Conservation (phyloP, 2,329 filamentous ascomycete species). For the Alternaria atra region DNA sequence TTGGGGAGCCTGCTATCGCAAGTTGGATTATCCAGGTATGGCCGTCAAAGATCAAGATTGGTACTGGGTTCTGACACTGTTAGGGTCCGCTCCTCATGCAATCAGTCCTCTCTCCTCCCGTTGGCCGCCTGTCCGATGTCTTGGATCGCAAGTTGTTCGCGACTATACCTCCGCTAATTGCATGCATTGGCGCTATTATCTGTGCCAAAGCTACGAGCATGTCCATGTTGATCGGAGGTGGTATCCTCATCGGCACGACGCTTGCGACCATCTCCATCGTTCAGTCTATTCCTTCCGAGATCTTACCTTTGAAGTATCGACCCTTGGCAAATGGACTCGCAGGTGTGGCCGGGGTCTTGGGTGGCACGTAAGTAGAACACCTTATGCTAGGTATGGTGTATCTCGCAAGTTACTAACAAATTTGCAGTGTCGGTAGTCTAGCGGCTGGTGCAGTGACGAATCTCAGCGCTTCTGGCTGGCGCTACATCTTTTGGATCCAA, state of each 20-base stretch:
- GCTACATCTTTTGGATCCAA: slow-evolving; percentile 68
- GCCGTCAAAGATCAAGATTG: accelerated
- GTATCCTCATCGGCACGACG: slow-evolving; percentile 65
- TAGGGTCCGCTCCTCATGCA: slow-evolving; percentile 67
- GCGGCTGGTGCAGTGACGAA: slow-evolving; percentile 64
- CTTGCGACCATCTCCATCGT: slow-evolving; percentile 65
- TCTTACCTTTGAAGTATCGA: slow-evolving; percentile 66
- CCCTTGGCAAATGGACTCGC: slow-evolving; percentile 64
- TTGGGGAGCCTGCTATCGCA: slow-evolving; percentile 60
- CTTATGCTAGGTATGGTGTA: not conserved
- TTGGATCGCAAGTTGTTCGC: slow-evolving; percentile 65
- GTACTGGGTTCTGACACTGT: not conserved
- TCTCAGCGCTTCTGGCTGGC: slow-evolving; percentile 59
- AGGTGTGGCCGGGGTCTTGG: slow-evolving; percentile 61
- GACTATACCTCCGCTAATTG: slow-evolving; percentile 61
- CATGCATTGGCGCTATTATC: slow-evolving; percentile 63
- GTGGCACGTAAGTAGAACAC: slow-evolving; percentile 58
- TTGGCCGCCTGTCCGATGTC: slow-evolving; percentile 66
- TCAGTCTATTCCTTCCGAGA: slow-evolving; percentile 65
- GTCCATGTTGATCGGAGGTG: slow-evolving; percentile 66
- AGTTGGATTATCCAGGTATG: slow-evolving; percentile 65
- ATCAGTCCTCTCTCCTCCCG: slow-evolving; percentile 64
- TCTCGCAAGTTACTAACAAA: not conserved
- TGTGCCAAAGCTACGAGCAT: slow-evolving; percentile 65
- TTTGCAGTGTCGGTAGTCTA: slow-evolving; percentile 57